Evolutionary conservation across 129 eudicot genomes (phyloP).

Genomic region (Solidago caesia): DNA sequence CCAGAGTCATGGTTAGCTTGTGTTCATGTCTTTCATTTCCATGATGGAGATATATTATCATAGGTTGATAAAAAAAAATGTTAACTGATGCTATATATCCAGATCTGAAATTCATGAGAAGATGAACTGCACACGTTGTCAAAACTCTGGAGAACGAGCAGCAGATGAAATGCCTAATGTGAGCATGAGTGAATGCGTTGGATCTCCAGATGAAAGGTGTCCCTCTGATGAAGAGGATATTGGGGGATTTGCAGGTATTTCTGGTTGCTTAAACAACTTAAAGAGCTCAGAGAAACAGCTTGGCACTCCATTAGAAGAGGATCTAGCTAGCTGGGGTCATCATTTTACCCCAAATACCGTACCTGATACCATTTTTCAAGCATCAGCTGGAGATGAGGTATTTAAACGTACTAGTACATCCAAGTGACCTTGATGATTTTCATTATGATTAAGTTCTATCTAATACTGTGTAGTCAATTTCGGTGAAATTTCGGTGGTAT

Average conservation of each 20-base stretch:
- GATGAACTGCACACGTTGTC: slow-evolving; percentile 82
- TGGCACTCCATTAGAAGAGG: slow-evolving; percentile 94
- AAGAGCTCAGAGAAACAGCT: slow-evolving; percentile 84
- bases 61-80: no score
- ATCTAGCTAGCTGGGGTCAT: slow-evolving; percentile 96
- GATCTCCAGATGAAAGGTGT: slow-evolving; percentile 29
- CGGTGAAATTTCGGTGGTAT: no score
- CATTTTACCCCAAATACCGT: slow-evolving; percentile 66
- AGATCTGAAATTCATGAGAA: slow-evolving; percentile 97
- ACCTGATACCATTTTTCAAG: slow-evolving; percentile 87
- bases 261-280: slow-evolving; percentile 84
- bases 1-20: no score
- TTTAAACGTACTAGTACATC: slow-evolving; percentile 1
- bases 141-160: slow-evolving; percentile 29
- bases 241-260: slow-evolving; percentile 87
- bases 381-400: slow-evolving; percentile 98
- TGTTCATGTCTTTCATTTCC: no score
- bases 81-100: slow-evolving; percentile 11
- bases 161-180: slow-evolving; percentile 13
- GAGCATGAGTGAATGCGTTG: background rate
- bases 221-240: slow-evolving; percentile 61
- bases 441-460: background rate
- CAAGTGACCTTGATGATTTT: background rate
- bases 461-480: no score
- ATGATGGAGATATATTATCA: no score